A percentile compares a stretch with the other conserved stretches of the same genome.
Evolutionary conservation across 495 filamentous ascomycete species (phyloP).

Genomic region (Durotheca rogersii): DNA sequence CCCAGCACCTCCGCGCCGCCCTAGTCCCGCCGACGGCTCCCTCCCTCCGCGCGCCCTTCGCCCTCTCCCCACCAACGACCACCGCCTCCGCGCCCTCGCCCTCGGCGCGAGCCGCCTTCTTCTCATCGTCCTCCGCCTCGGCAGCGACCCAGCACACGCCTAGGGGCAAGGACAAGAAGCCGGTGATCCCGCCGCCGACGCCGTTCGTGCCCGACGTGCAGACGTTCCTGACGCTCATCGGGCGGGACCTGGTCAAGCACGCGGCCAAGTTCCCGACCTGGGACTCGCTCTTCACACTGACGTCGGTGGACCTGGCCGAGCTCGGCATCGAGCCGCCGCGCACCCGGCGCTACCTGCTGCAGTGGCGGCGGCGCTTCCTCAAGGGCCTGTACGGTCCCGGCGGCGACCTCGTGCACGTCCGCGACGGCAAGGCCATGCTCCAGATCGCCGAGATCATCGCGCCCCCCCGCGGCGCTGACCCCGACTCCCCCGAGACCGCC

Average conservation of each 20-base stretch:
- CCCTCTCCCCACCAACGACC: slow-evolving; percentile 31
- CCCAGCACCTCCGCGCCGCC: slow-evolving; percentile 27
- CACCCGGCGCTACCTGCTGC: slow-evolving; percentile 75
- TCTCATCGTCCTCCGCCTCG: slow-evolving; percentile 34
- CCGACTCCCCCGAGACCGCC: too few relatives aligned
- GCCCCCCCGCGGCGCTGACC: too few relatives aligned
- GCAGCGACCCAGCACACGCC: too few relatives aligned
- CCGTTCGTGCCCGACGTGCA: slow-evolving; percentile 81
- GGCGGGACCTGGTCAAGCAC: slow-evolving; percentile 78
- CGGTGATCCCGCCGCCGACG: slow-evolving; percentile 66
- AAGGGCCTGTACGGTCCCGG: slow-evolving; percentile 73
- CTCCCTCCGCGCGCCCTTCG: slow-evolving; percentile 30
- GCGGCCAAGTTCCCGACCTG: slow-evolving; percentile 81
- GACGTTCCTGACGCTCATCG: slow-evolving; percentile 91
- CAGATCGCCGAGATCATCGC: slow-evolving; percentile 70
- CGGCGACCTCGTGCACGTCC: slow-evolving; percentile 71
- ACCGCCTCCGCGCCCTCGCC: background rate
- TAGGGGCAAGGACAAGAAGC: too few relatives aligned
- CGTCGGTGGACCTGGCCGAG: slow-evolving; percentile 72
- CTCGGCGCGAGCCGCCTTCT: slow-evolving; percentile 28
- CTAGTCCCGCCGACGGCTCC: slow-evolving; percentile 3
- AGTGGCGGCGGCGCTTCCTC: slow-evolving; percentile 81
- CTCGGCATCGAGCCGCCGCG: slow-evolving; percentile 85
- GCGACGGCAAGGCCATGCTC: slow-evolving; percentile 69
- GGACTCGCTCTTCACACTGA: slow-evolving; percentile 81